phyloP scores from a whole-genome alignment of 23 red algal genomes.

The Pyropia yezoensis region DNA sequence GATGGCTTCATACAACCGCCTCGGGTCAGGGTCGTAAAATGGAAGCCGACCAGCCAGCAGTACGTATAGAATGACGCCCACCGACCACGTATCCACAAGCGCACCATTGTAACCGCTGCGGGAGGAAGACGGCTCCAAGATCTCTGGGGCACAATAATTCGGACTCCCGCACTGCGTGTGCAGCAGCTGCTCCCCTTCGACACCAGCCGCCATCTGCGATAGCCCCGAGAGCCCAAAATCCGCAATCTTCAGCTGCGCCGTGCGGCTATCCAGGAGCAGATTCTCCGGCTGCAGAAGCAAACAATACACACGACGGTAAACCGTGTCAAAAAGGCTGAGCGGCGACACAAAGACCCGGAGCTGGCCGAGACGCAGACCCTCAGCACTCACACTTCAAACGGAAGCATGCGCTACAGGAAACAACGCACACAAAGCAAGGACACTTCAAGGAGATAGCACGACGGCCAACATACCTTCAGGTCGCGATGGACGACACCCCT shows the following conservation, averaged over 20 bases:
- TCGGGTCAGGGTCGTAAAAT: slow-evolving; percentile 58
- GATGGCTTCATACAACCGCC: slow-evolving; percentile 49
- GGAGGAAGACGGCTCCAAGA: slow-evolving; percentile 34
- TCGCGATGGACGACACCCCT: slow-evolving; percentile 94
- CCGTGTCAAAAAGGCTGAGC: too few relatives aligned
- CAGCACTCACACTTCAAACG: too few relatives aligned
- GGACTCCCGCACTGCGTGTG: slow-evolving; percentile 74
- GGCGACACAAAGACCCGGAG: too few relatives aligned
- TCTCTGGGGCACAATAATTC: slow-evolving; percentile 69
- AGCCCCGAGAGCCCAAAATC: slow-evolving; percentile 94
- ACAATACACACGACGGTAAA: too few relatives aligned
- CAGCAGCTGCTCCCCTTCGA: slow-evolving; percentile 46
- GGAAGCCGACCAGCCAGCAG: slow-evolving; percentile 55
- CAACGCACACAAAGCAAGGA: too few relatives aligned
- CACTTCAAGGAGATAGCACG: too few relatives aligned
- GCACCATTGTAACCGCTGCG: slow-evolving; percentile 60
- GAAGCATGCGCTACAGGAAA: too few relatives aligned
- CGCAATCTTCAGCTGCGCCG: slow-evolving; percentile 74
- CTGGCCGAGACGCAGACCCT: too few relatives aligned
- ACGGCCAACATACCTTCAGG: slow-evolving; percentile 24
- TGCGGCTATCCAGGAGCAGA: slow-evolving; percentile 51
- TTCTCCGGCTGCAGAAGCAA: slow-evolving; percentile 59
- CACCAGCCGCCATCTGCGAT: slow-evolving; percentile 49
- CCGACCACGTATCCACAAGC: slow-evolving; percentile 74
- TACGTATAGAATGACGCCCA: slow-evolving; percentile 58